phyloP scores from a whole-genome alignment of 2,329 filamentous ascomycete species.

The Lasiodiplodia theobromae region DNA sequence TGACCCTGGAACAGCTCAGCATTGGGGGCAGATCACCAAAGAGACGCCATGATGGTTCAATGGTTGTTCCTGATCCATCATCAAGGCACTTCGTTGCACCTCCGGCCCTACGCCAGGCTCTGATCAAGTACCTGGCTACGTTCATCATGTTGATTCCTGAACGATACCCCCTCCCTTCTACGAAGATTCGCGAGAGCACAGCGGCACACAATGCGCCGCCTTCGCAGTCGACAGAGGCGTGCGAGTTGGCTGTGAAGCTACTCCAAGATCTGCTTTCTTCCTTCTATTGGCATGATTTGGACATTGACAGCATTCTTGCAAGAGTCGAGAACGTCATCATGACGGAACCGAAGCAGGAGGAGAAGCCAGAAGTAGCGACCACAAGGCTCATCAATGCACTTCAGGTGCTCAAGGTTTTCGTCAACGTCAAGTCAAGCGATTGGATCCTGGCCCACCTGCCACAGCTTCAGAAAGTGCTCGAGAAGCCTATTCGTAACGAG shows the following conservation, averaged over 20 bases:
- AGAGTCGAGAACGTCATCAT: conserved; percentile 87
- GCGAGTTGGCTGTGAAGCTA: conserved; percentile 82
- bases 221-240: conserved; percentile 74
- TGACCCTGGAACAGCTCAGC: conserved; percentile 47
- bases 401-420: conserved; percentile 87
- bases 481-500: conserved; percentile 87
- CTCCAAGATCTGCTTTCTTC: conserved; percentile 85
- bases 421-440: conserved; percentile 86
- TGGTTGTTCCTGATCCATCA: conserved; percentile 63
- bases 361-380: conserved; percentile 72
- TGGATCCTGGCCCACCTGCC: conserved; percentile 85
- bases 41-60: conserved; percentile 74
- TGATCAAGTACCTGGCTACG: conserved; percentile 93
- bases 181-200: conserved; percentile 63
- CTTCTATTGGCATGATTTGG: conserved; percentile 89
- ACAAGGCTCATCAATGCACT: conserved; percentile 93
- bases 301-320: conserved; percentile 82
- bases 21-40: conserved; percentile 55
- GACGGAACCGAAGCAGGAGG: conserved; percentile 65
- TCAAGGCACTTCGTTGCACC: conserved; percentile 49
- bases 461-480: conserved; percentile 83
- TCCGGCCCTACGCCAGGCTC: conserved; percentile 71
- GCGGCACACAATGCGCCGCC: conserved; percentile 51
- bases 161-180: conserved; percentile 74
- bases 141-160: conserved; percentile 93